Percentiles rank a stretch among this genome's conserved stretches.
Evolutionary conservation across 2,329 filamentous ascomycete species (phyloP).

Genomic region (Pseudogymnoascus sp.): DNA sequence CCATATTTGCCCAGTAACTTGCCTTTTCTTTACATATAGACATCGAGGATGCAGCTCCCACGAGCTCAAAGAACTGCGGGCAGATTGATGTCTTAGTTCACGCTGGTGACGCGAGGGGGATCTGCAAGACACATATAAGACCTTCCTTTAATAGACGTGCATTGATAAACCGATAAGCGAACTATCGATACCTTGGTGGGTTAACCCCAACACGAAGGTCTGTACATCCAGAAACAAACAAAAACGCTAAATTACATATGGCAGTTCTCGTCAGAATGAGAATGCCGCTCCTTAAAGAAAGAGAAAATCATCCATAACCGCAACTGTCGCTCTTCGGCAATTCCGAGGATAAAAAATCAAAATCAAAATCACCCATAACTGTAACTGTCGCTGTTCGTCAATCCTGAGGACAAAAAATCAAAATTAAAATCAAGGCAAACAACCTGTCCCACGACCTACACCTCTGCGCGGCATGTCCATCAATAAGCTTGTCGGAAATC

Average conservation of each 20-base stretch:
- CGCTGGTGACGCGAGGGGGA: neutral
- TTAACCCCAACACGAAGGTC: neutral
- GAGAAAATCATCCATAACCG: neutral
- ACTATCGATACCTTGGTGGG: neutral
- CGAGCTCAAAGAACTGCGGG: neutral
- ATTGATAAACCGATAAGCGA: conserved; percentile 1
- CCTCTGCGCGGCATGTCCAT: no score
- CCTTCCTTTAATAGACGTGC: neutral
- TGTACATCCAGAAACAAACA: neutral
- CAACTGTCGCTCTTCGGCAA: neutral
- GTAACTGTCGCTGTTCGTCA: no score
- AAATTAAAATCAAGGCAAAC: no score
- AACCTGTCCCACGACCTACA: no score
- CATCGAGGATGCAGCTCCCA: neutral
- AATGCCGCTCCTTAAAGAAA: neutral
- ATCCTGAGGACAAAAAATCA: no score
- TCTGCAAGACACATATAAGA: neutral
- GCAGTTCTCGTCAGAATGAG: neutral
- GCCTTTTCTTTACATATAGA: neutral
- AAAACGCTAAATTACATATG: neutral
- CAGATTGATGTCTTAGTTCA: neutral
- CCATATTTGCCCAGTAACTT: neutral
- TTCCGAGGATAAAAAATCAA: neutral
- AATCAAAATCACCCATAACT: neutral
- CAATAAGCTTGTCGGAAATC: no score